These are phyloP conservation scores for Metschnikowia cerradonensis DNA, from an alignment of 805 yeast species.

Conservation along the genomic window DNA sequence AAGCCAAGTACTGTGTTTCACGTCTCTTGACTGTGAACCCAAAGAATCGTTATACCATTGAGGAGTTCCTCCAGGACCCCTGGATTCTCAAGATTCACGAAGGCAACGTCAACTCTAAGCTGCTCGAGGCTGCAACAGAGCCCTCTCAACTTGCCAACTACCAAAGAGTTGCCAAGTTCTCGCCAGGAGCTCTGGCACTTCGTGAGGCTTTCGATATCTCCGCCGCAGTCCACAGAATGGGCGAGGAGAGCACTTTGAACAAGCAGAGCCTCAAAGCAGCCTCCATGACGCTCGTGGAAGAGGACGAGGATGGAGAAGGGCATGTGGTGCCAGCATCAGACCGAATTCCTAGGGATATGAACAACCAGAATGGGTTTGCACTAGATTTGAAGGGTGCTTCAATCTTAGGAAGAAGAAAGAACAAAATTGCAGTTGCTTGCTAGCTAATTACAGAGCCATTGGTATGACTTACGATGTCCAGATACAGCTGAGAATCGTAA, in stretches of 20 bases:
- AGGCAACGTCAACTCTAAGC: slow-evolving; percentile 5
- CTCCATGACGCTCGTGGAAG: slow-evolving; percentile 27
- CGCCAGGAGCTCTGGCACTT: slow-evolving; percentile 76
- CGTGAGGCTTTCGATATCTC: slow-evolving; percentile 85
- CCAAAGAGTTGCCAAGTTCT: slow-evolving; percentile 37
- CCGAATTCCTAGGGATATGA: slow-evolving; percentile 12
- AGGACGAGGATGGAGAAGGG: slow-evolving; percentile 36
- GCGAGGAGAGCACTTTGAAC: slow-evolving; percentile 53
- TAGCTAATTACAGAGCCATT: background rate
- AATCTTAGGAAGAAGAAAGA: slow-evolving; percentile 43
- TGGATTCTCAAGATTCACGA: slow-evolving; percentile 43
- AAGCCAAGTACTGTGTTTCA: slow-evolving; percentile 65
- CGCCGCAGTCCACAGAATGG: slow-evolving; percentile 79
- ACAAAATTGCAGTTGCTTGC: slow-evolving; percentile 17
- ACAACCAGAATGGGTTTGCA: slow-evolving; percentile 30
- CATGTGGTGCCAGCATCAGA: slow-evolving; percentile 1
- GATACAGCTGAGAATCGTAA: background rate
- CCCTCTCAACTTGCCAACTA: slow-evolving; percentile 6
- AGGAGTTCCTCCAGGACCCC: slow-evolving; percentile 65
- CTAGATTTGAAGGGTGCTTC: slow-evolving; percentile 51
- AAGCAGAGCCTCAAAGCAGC: slow-evolving; percentile 17
- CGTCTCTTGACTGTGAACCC: slow-evolving; percentile 71
- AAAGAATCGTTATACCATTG: slow-evolving; percentile 59
- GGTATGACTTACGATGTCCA: background rate
- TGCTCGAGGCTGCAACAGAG: background rate